These are phyloP conservation scores for Beauveria bassiana DNA, from an alignment of 2,329 filamentous ascomycete genomes.

Conservation along the genomic window DNA sequence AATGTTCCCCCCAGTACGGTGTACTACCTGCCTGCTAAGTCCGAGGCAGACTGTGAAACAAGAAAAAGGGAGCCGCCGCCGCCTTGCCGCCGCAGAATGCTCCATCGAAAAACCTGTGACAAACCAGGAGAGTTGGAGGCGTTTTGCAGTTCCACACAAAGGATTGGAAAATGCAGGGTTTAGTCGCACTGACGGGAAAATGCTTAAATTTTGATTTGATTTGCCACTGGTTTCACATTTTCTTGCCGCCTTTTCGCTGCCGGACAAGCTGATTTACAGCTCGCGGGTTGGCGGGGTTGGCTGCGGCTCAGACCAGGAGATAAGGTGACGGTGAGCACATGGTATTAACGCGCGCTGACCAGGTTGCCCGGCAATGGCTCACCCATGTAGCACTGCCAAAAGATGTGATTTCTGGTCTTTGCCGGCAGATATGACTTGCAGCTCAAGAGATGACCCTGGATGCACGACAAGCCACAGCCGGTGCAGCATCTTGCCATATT, in stretches of 20 bases:
- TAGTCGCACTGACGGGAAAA: neutral
- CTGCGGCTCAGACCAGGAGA: neutral
- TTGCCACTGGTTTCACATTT: neutral
- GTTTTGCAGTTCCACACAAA: neutral
- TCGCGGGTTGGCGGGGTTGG: neutral
- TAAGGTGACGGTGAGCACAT: too few species aligned
- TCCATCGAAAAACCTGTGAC: neutral
- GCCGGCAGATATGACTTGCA: too few species aligned
- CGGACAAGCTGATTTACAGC: neutral
- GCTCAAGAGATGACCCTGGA: too few species aligned
- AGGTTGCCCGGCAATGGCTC: too few species aligned
- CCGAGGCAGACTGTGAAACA: neutral
- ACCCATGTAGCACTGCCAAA: too few species aligned
- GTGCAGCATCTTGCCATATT: too few species aligned
- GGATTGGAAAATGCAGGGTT: neutral
- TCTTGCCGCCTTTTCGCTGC: neutral
- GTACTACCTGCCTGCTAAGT: neutral
- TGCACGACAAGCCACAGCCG: too few species aligned
- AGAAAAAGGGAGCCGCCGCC: neutral
- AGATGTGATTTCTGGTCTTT: too few species aligned
- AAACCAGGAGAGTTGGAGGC: neutral
- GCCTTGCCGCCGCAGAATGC: neutral
- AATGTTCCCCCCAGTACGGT: neutral
- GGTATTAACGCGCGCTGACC: too few species aligned
- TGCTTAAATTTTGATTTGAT: neutral